Percentiles rank a stretch among this genome's conserved stretches.
These are phyloP conservation scores for Talaromyces sp. DNA, from an alignment of 2,329 filamentous ascomycete genomes.

Conservation along the genomic window DNA sequence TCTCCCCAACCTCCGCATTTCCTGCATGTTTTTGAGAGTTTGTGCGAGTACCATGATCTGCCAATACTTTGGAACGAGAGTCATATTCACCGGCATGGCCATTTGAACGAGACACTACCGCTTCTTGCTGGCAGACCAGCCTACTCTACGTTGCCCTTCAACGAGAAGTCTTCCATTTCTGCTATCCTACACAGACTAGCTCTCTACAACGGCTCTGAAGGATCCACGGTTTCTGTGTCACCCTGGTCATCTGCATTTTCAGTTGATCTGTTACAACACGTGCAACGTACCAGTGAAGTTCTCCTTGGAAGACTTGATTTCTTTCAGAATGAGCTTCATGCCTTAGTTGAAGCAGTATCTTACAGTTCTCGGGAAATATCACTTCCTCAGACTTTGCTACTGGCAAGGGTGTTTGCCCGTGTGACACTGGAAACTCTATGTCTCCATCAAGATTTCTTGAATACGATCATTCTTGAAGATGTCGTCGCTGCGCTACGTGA, in stretches of 20 bases:
- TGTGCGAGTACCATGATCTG: slow-evolving; percentile 45
- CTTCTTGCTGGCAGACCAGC: slow-evolving; percentile 37
- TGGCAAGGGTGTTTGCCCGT: slow-evolving; percentile 46
- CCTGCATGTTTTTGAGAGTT: slow-evolving; percentile 40
- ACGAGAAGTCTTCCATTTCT: slow-evolving; percentile 30
- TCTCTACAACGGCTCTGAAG: slow-evolving; percentile 31
- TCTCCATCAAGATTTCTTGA: slow-evolving; percentile 30
- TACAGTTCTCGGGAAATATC: slow-evolving; percentile 47
- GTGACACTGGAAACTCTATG: slow-evolving; percentile 30
- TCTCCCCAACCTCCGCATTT: slow-evolving; percentile 39
- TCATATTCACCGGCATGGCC: slow-evolving; percentile 14
- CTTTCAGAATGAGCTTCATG: slow-evolving; percentile 60
- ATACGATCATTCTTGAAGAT: slow-evolving; percentile 4
- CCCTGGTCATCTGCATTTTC: slow-evolving; percentile 49
- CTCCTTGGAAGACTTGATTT: slow-evolving; percentile 57
- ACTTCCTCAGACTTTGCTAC: slow-evolving; percentile 46
- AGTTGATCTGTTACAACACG: slow-evolving; percentile 51
- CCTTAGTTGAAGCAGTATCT: slow-evolving; percentile 54
- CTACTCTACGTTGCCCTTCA: slow-evolving; percentile 30
- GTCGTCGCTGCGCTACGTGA: slow-evolving; percentile 22
- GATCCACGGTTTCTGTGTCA: slow-evolving; percentile 29
- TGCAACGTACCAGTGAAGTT: slow-evolving; percentile 50
- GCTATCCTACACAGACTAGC: slow-evolving; percentile 32
- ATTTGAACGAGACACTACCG: slow-evolving; percentile 28
- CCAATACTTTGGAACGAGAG: slow-evolving; percentile 17